Percentiles rank a stretch among this genome's conserved stretches.
Conservation (phyloP, 306 rosid genomes). For the Delonix regia region DNA sequence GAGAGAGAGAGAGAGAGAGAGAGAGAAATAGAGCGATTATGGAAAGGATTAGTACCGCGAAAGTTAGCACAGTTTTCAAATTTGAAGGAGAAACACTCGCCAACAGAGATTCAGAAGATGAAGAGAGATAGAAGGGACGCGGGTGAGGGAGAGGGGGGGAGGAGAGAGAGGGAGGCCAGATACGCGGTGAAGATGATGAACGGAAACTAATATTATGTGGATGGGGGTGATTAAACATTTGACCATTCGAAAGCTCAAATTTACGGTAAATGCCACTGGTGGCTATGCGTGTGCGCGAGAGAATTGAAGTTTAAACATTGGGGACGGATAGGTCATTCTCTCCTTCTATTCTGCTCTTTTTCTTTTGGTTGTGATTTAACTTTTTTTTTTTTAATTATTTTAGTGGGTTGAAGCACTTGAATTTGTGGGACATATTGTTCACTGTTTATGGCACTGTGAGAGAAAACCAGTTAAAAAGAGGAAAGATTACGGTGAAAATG, state of each 20-base stretch:
- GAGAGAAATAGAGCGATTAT: neutral
- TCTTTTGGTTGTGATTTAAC: neutral
- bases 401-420: neutral
- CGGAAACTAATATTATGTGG: conserved; percentile 29
- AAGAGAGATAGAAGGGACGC: neutral
- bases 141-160: neutral
- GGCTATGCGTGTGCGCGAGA: neutral
- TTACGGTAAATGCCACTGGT: conserved; percentile 1
- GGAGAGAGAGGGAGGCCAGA: neutral
- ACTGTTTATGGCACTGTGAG: neutral
- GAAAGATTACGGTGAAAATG: conserved; percentile 10
- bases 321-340: neutral
- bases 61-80: conserved; percentile 41
- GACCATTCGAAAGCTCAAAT: conserved; percentile 6
- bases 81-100: conserved; percentile 13
- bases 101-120: neutral
- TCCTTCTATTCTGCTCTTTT: neutral
- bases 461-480: neutral
- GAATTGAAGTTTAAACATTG: too few species aligned
- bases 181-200: conserved; percentile 36
- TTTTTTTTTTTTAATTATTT: neutral
- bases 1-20: neutral
- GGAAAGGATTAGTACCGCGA: conserved; percentile 21
- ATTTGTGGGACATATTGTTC: neutral
- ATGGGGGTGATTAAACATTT: conserved; percentile 27